phyloP scores from a whole-genome alignment of 2,329 filamentous ascomycete genomes.

The Graphilbum fragrans region DNA sequence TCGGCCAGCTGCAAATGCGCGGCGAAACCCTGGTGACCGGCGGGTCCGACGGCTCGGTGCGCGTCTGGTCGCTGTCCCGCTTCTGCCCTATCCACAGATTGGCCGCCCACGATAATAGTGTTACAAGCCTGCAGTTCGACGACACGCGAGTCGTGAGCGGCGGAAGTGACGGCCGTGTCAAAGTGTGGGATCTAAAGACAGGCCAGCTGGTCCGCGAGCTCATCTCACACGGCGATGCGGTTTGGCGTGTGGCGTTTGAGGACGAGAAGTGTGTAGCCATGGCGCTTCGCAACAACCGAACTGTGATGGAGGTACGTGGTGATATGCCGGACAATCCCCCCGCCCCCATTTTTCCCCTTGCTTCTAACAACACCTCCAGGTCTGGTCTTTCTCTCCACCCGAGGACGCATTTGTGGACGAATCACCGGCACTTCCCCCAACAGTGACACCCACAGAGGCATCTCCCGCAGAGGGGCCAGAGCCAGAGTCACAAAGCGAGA shows the following conservation, averaged over 20 bases:
- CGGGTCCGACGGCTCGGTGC: constrained; percentile 88
- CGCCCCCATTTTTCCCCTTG: not conserved
- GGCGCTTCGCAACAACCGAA: constrained; percentile 71
- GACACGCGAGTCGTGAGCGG: constrained; percentile 91
- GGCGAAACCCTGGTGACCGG: constrained; percentile 91
- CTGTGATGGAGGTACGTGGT: constrained; percentile 95
- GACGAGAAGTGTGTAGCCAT: constrained; percentile 97
- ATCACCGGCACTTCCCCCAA: constrained; percentile 35
- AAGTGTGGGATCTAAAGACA: constrained; percentile 94
- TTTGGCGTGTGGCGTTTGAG: constrained; percentile 96
- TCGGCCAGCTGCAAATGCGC: constrained; percentile 92
- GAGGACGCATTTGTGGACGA: constrained; percentile 50
- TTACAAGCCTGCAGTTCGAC: constrained; percentile 95
- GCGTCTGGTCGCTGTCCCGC: constrained; percentile 87
- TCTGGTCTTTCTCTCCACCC: constrained; percentile 90
- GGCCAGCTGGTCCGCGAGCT: constrained; percentile 85
- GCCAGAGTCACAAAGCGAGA: too few species aligned
- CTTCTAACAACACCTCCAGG: constrained; percentile 33
- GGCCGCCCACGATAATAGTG: constrained; percentile 95
- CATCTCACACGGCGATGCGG: constrained; percentile 81
- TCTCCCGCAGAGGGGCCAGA: too few species aligned
- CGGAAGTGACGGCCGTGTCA: constrained; percentile 93
- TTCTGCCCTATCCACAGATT: constrained; percentile 89
- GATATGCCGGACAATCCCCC: too few species aligned
- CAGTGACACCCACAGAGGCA: too few species aligned